phyloP scores from a whole-genome alignment of 768 basidiomycete genomes.

The Saitozyma podzolica region DNA sequence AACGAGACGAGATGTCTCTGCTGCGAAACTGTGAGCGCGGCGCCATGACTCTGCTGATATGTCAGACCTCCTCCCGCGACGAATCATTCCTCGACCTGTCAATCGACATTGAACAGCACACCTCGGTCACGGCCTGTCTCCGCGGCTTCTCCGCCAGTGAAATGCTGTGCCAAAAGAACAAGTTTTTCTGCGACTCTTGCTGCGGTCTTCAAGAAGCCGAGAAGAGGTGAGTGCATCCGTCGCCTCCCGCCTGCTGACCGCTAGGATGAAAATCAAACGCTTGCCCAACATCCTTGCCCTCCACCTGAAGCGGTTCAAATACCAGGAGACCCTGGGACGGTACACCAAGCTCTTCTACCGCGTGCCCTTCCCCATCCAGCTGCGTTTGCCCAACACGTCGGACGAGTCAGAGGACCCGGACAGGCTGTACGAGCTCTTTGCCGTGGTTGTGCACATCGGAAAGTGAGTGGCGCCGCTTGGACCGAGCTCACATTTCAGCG shows the following conservation, averaged over 20 bases:
- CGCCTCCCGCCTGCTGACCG: background rate
- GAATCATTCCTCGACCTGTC: constrained; percentile 98
- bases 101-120: constrained; percentile 98
- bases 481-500: constrained; percentile 58
- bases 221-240: constrained; percentile 68
- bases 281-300: constrained; percentile 92
- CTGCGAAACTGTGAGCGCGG: constrained; percentile 81
- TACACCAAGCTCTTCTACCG: constrained; percentile 96
- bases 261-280: constrained; percentile 97
- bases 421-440: constrained; percentile 88
- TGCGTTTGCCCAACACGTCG: constrained; percentile 93
- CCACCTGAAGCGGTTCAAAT: constrained; percentile 98
- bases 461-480: constrained; percentile 65
- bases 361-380: constrained; percentile 91
- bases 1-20: constrained; percentile 97
- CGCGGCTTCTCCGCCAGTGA: constrained; percentile 96
- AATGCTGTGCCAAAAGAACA: constrained; percentile 97
- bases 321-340: constrained; percentile 83
- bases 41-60: constrained; percentile 3
- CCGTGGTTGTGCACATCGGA: constrained; percentile 98
- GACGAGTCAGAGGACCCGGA: constrained; percentile 91
- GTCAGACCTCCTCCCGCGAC: constrained; percentile 83
- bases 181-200: constrained; percentile 97
- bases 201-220: constrained; percentile 97
- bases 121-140: constrained; percentile 91